phyloP scores from a whole-genome alignment of 1,284 basidiomycete genomes.

The Ceratobasidium theobromae region DNA sequence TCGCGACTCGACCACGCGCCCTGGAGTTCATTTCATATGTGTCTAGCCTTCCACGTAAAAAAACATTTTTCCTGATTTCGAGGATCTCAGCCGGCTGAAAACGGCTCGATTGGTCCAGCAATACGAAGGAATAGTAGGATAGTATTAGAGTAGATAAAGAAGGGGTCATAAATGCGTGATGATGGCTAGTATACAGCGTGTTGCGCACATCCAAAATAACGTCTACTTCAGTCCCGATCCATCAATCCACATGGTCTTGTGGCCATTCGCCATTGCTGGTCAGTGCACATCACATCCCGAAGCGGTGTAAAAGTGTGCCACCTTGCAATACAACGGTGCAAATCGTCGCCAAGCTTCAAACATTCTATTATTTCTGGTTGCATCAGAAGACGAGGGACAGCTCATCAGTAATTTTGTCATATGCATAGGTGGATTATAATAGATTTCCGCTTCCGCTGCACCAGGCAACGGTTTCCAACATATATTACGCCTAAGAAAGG shows the following conservation, averaged over 20 bases:
- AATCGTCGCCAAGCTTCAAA: neutral
- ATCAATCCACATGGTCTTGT: neutral
- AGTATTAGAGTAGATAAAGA: neutral
- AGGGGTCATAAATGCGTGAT: conserved; percentile 10
- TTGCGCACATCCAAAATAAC: conserved; percentile 11
- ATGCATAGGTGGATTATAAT: no score
- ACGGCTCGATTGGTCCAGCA: neutral
- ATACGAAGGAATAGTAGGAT: neutral
- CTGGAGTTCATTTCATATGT: no score
- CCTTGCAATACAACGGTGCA: no score
- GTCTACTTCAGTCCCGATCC: neutral
- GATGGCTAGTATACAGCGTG: conserved; percentile 25
- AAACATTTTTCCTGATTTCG: no score
- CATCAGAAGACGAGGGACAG: conserved; percentile 30
- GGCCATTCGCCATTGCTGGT: neutral
- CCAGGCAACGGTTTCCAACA: neutral
- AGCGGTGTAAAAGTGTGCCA: no score
- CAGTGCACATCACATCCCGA: no score
- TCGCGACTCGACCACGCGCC: no score
- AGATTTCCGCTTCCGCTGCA: neutral
- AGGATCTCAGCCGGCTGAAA: no score
- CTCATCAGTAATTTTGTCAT: conserved; percentile 4
- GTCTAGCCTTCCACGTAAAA: no score
- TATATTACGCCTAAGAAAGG: neutral
- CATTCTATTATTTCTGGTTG: conserved; percentile 29